Percentiles rank a stretch among this genome's conserved stretches.
Conservation (phyloP, 2,329 filamentous ascomycete genomes). For the Aquanectria penicillioides region DNA sequence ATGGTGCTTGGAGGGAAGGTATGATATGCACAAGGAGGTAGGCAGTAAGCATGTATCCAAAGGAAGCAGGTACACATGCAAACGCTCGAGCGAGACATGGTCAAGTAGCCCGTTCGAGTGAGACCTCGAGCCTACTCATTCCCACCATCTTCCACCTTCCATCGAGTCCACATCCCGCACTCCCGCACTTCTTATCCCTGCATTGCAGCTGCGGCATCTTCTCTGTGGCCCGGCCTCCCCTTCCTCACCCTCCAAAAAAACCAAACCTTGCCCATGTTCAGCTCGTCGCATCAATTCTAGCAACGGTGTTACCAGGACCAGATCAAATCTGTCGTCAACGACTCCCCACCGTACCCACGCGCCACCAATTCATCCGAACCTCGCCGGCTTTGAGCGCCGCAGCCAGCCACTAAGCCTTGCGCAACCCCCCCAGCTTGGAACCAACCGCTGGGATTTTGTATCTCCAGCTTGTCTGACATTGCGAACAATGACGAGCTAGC, state of each 20-base stretch:
- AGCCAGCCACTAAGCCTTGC: slow-evolving; percentile 30
- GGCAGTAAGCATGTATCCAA: no score
- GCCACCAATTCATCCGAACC: slow-evolving; percentile 24
- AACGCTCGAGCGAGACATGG: neutral
- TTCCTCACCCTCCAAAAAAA: slow-evolving; percentile 7
- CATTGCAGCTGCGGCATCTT: slow-evolving; percentile 18
- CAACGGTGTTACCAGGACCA: slow-evolving; percentile 27
- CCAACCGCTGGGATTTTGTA: slow-evolving; percentile 26
- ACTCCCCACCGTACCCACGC: slow-evolving; percentile 28
- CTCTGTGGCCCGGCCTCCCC: neutral
- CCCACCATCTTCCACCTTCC: slow-evolving; percentile 2
- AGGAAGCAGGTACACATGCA: neutral
- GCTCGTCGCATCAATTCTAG: slow-evolving; percentile 22
- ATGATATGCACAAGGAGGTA: no score
- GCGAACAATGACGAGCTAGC: slow-evolving; percentile 11
- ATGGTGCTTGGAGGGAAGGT: no score
- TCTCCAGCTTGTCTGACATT: slow-evolving; percentile 16
- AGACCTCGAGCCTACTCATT: slow-evolving; percentile 5
- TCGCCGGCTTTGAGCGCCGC: slow-evolving; percentile 18
- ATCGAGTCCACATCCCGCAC: slow-evolving; percentile 12
- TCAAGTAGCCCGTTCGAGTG: slow-evolving; percentile 1
- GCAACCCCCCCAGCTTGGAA: slow-evolving; percentile 21
- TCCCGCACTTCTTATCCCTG: slow-evolving; percentile 15
- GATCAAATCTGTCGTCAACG: slow-evolving; percentile 32
- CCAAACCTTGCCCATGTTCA: slow-evolving; percentile 9